Evolutionary conservation across 2,329 filamentous ascomycete species (phyloP).

Genomic region (Drechslerella coelobrocha): DNA sequence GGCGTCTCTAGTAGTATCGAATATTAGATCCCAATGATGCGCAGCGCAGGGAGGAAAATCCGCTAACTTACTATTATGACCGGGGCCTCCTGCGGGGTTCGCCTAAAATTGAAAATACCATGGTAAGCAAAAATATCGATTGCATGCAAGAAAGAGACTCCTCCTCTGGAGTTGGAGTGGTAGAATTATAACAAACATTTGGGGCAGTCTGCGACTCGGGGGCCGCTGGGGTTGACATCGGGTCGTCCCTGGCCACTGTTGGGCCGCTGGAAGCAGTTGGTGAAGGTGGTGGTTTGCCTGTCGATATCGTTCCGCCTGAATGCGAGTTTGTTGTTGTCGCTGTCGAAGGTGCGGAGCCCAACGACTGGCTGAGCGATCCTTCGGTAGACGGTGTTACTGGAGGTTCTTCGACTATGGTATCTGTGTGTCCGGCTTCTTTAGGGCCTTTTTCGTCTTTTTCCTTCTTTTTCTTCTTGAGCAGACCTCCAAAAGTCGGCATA

Average conservation of each 20-base stretch:
- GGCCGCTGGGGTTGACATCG: slow-evolving; percentile 55
- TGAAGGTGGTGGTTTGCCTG: slow-evolving; percentile 54
- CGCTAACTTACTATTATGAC: slow-evolving; percentile 57
- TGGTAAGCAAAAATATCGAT: not conserved
- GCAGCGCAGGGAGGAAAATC: not conserved
- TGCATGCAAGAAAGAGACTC: not conserved
- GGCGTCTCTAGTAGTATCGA: slow-evolving; percentile 57
- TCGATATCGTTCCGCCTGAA: slow-evolving; percentile 44
- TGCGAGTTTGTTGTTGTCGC: slow-evolving; percentile 53
- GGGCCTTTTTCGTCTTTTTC: slow-evolving; percentile 68
- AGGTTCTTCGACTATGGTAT: slow-evolving; percentile 40
- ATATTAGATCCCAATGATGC: slow-evolving; percentile 1
- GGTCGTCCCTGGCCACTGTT: slow-evolving; percentile 53
- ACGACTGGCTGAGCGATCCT: slow-evolving; percentile 54
- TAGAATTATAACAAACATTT: slow-evolving; percentile 2
- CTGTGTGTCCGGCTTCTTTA: slow-evolving; percentile 58
- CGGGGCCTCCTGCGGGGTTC: slow-evolving; percentile 13
- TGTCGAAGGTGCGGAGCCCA: slow-evolving; percentile 55
- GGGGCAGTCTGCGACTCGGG: slow-evolving; percentile 53
- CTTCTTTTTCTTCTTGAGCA: slow-evolving; percentile 95
- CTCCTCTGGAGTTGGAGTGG: not conserved
- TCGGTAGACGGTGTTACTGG: slow-evolving; percentile 51
- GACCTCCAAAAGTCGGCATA: slow-evolving; percentile 85
- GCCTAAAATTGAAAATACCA: not conserved
- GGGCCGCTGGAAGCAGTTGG: slow-evolving; percentile 48